Base-by-base conservation (phyloP, 2,329 filamentous ascomycete genomes). In the Trichoderma pleuroti region DNA sequence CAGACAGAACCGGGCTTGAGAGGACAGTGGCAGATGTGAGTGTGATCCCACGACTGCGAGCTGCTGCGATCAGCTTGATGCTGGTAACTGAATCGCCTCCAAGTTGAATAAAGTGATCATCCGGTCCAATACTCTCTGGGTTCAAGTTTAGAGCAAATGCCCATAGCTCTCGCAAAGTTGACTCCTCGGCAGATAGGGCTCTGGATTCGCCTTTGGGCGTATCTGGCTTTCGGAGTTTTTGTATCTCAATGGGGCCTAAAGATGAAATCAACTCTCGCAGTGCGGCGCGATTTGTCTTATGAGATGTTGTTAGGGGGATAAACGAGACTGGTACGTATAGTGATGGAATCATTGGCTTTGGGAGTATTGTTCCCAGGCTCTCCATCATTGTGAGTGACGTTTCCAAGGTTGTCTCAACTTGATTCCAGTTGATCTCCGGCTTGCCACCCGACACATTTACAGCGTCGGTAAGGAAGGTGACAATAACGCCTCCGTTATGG, bases 71-170 rank as follows among this genome's bases (percentile, higher is more conserved):
- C 6, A 87, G 73, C 69, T 81, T 83, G 81, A 86, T 87, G 2
- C 84, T 84, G 0, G 79, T 73, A 2, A 86, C 80, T 0, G 84
- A 86, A 73, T 85, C 83, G 28, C 85, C 85, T 11, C 85, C 84
- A 0, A 84, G 78, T 1, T 79, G 79, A 78, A 86, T 85, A 74
- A 86, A 86, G 75, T 82, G 83, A 72, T 85, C 81, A 6, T 83
- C 80, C 4, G 79, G 72, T 6, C 80, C 78, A 32, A 85, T 82
- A 9, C 74, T 72, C 4, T 80, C 74, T 24, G 78, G 72, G 3
- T 75, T 73, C 7, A 82, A 72, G 6, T 74, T 74, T 9, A 85
- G 76, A 0, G 82, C 75, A 2, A 78, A 74, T 5, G 76, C 75
- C 82, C 83, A 84, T 30, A 81, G 74, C 14, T 70, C 66, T 18